These are phyloP conservation scores for Globisporangium megalacanthum DNA, from an alignment of 352 stramenopile species.

Conservation along the genomic window DNA sequence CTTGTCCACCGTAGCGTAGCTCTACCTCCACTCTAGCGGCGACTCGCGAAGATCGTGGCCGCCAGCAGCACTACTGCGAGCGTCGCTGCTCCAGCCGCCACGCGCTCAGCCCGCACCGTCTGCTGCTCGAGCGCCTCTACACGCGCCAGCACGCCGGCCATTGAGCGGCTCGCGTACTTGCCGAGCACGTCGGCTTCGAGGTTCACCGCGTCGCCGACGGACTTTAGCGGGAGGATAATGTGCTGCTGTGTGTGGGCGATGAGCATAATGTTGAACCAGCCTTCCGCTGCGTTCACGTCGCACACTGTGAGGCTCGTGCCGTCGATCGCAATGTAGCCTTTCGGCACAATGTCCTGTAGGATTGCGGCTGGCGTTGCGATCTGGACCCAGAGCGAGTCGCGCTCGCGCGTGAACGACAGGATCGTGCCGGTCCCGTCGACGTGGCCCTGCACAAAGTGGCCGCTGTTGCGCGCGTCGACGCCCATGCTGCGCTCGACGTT, in stretches of 20 bases:
- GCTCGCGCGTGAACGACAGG: conserved; percentile 83
- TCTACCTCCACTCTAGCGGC: neutral
- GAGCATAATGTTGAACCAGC: conserved; percentile 99
- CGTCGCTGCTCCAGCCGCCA: conserved; percentile 26
- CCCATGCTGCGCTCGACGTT: conserved; percentile 91
- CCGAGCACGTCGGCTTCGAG: conserved; percentile 90
- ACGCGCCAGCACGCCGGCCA: conserved; percentile 51
- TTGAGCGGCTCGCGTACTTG: conserved; percentile 87
- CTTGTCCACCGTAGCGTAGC: neutral
- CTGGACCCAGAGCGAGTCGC: conserved; percentile 96
- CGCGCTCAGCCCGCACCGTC: conserved; percentile 28
- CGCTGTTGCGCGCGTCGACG: conserved; percentile 92
- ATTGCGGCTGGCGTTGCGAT: conserved; percentile 78
- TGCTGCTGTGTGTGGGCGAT: conserved; percentile 97
- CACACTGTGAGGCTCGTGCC: conserved; percentile 97
- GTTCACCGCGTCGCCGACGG: conserved; percentile 86
- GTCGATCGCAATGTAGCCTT: conserved; percentile 97
- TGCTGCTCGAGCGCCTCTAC: conserved; percentile 59
- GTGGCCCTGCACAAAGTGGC: conserved; percentile 98
- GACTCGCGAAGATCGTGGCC: conserved; percentile 19
- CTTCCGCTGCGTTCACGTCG: conserved; percentile 68
- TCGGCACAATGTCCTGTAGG: conserved; percentile 88
- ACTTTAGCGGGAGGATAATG: conserved; percentile 94
- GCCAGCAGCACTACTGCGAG: conserved; percentile 20
- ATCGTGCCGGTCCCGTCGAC: conserved; percentile 95